A percentile compares a stretch with the other conserved stretches of the same genome.
phyloP scores from a whole-genome alignment of 1,284 basidiomycete species.

The Ceraceosorus guamensis region DNA sequence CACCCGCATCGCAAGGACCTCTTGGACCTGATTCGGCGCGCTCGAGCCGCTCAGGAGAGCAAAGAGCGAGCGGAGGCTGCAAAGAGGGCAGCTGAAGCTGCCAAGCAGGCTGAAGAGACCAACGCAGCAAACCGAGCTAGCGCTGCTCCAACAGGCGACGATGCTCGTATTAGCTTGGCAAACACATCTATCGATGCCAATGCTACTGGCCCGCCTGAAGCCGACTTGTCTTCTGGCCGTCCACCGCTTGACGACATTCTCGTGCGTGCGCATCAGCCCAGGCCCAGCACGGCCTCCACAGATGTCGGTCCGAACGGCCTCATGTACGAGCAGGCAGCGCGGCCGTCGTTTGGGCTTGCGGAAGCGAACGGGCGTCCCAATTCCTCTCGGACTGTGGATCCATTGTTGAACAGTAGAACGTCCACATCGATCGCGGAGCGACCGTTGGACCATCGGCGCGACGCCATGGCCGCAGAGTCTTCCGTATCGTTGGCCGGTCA shows the following conservation, averaged over 20 bases:
- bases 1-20: slow-evolving; percentile 22
- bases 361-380: too few relatives aligned
- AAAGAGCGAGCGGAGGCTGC: slow-evolving; percentile 18
- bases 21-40: slow-evolving; percentile 12
- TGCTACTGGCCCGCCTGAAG: neutral
- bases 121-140: neutral
- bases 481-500: neutral
- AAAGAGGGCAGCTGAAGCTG: neutral
- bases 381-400: too few relatives aligned
- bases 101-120: neutral
- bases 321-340: too few relatives aligned
- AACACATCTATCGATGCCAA: neutral
- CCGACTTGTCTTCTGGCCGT: neutral
- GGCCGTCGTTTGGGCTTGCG: too few relatives aligned
- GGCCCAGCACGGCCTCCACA: neutral
- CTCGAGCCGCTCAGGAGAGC: slow-evolving; percentile 19
- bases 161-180: neutral
- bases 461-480: too few relatives aligned
- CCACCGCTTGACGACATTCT: neutral
- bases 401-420: neutral
- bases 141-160: too few relatives aligned
- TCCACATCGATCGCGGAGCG: neutral
- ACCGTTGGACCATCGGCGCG: too few relatives aligned
- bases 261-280: neutral
- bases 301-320: neutral